Conservation (phyloP, 148 eudicot genomes). For the Rhododendron ferrugineum region DNA sequence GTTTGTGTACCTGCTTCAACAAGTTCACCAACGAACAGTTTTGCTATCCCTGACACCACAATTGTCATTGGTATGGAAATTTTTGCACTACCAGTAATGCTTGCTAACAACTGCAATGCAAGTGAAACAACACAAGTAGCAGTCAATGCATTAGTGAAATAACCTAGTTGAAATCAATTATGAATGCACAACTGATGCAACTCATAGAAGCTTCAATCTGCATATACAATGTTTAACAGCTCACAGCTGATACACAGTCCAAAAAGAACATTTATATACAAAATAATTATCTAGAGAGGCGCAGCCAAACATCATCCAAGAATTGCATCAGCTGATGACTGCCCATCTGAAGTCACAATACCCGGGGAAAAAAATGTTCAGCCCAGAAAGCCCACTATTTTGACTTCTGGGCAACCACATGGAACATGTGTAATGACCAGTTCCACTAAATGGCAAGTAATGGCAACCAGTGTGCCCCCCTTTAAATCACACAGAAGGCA, state of each 20-base stretch:
- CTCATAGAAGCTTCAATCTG: not conserved
- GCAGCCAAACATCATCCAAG: not conserved
- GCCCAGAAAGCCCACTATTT: not conserved
- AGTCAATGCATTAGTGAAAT: not conserved
- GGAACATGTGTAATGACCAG: not conserved
- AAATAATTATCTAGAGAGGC: not conserved
- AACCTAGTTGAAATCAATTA: not conserved
- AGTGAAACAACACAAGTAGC: constrained; percentile 5
- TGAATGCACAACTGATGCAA: not conserved
- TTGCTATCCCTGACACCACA: constrained; percentile 93
- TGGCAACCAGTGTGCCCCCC: not conserved
- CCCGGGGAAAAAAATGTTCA: too few relatives aligned
- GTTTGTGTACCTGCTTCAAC: constrained; percentile 72
- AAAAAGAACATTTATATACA: not conserved
- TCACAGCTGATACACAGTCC: not conserved
- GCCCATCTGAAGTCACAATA: not conserved
- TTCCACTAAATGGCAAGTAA: not conserved
- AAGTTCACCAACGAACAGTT: constrained; percentile 95
- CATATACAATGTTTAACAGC: not conserved
- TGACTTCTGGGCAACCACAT: not conserved
- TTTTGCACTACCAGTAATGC: constrained; percentile 86
- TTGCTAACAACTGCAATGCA: constrained; percentile 60
- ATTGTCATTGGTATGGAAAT: constrained; percentile 86
- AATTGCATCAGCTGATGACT: not conserved
- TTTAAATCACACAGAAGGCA: constrained; percentile 8